These are phyloP conservation scores for Xylariomycetidae sp. DNA, from an alignment of 2,329 filamentous ascomycete species.

Conservation along the genomic window DNA sequence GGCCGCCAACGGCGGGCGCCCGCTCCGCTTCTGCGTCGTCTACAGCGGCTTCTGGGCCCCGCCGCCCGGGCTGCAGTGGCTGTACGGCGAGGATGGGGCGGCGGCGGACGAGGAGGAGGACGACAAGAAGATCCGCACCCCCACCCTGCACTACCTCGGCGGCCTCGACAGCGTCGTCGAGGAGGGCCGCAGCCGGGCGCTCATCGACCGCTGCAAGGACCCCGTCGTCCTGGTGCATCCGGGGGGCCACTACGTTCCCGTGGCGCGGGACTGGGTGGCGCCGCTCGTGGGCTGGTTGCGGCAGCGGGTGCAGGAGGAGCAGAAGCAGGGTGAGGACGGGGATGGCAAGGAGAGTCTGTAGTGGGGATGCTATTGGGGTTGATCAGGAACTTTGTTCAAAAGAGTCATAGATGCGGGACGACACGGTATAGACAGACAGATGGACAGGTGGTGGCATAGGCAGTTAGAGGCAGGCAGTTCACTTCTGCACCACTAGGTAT, in stretches of 20 bases:
- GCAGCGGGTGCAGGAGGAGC: conserved; percentile 13
- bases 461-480: too few relatives aligned
- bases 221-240: conserved; percentile 62
- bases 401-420: too few relatives aligned
- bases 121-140: conserved; percentile 62
- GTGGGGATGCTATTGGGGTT: too few relatives aligned
- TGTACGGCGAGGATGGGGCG: conserved; percentile 16
- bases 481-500: conserved; percentile 15
- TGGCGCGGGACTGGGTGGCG: conserved; percentile 73
- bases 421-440: too few relatives aligned
- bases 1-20: conserved; percentile 39
- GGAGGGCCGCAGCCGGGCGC: conserved; percentile 60
- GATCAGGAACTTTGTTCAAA: too few relatives aligned
- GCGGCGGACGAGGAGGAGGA: conserved; percentile 36
- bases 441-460: too few relatives aligned
- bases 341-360: conserved; percentile 18
- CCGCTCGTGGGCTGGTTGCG: conserved; percentile 57
- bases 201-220: conserved; percentile 61
- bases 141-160: conserved; percentile 75
- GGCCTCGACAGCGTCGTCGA: conserved; percentile 84
- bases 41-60: conserved; percentile 61
- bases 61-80: conserved; percentile 22
- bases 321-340: conserved; percentile 3
- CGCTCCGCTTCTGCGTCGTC: conserved; percentile 53
- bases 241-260: conserved; percentile 84